Percentiles rank a stretch among this genome's conserved stretches.
Conservation (phyloP, 805 yeast species). For the Lipomyces starkeyi region DNA sequence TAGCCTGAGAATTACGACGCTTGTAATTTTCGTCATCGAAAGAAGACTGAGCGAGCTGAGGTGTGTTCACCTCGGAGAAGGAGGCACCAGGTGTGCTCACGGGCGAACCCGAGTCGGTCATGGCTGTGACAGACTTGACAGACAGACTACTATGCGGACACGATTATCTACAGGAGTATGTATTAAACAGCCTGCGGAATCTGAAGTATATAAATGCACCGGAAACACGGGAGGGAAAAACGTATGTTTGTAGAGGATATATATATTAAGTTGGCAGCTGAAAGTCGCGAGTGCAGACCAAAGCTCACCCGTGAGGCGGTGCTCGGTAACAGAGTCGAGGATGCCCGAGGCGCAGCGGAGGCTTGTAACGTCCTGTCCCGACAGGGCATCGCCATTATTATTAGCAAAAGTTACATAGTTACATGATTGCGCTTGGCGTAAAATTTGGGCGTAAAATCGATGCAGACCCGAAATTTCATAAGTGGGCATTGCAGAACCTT, state of each 20-base stretch:
- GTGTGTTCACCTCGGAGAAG: background rate
- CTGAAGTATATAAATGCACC: background rate
- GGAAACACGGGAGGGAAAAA: background rate
- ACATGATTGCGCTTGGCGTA: no score
- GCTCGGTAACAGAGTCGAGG: background rate
- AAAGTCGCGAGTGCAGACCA: background rate
- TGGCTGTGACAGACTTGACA: conserved; percentile 1
- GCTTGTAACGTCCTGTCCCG: background rate
- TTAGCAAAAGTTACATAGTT: no score
- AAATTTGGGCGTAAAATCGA: no score
- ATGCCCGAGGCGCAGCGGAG: background rate
- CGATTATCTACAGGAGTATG: background rate
- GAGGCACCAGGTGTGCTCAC: conserved; percentile 1
- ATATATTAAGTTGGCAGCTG: background rate
- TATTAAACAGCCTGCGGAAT: background rate
- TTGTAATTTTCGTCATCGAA: conserved; percentile 20
- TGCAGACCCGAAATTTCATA: no score
- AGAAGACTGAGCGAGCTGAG: background rate
- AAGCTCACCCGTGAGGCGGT: background rate
- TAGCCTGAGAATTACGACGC: conserved; percentile 4
- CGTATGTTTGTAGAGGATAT: background rate
- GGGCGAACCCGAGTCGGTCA: conserved; percentile 17
- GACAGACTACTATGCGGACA: background rate
- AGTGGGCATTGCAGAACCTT: no score
- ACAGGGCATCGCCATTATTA: no score